These are phyloP conservation scores for Vigna trinervia DNA, from an alignment of 306 rosid species.

Conservation along the genomic window DNA sequence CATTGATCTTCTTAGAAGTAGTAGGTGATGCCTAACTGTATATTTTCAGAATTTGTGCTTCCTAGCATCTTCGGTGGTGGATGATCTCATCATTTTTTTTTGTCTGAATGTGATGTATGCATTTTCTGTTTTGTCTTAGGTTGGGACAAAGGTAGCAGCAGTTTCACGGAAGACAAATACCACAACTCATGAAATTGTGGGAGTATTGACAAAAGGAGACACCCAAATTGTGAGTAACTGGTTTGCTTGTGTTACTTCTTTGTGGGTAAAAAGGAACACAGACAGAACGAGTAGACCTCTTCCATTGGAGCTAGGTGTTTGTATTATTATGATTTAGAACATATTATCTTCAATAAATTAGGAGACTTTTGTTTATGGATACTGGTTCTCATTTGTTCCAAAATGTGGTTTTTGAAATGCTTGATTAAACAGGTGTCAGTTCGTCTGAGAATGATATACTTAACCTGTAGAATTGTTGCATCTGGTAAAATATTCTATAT, in stretches of 20 bases:
- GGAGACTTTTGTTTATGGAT: slow-evolving; percentile 1
- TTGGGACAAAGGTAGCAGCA: slow-evolving; percentile 97
- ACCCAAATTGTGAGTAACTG: slow-evolving; percentile 82
- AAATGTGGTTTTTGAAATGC: neutral
- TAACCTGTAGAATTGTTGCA: neutral
- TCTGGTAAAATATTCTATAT: slow-evolving; percentile 16
- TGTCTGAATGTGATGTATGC: slow-evolving; percentile 6
- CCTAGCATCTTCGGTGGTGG: neutral
- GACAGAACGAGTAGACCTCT: neutral
- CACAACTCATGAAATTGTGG: slow-evolving; percentile 94
- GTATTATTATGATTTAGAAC: slow-evolving; percentile 15
- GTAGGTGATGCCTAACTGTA: neutral
- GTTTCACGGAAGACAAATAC: slow-evolving; percentile 97
- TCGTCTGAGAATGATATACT: neutral
- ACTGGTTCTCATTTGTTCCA: neutral
- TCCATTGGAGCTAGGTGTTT: neutral
- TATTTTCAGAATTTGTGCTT: slow-evolving; percentile 27
- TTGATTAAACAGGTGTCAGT: slow-evolving; percentile 13
- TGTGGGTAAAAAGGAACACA: slow-evolving; percentile 6
- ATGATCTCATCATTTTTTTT: neutral
- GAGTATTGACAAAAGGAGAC: slow-evolving; percentile 84
- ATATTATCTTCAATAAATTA: neutral
- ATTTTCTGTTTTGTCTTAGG: slow-evolving; percentile 56
- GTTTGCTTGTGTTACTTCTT: slow-evolving; percentile 17
- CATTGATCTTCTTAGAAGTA: neutral